Evolutionary conservation across 495 filamentous ascomycete species (phyloP).

Genomic region (Talaromyces trachyspermus): DNA sequence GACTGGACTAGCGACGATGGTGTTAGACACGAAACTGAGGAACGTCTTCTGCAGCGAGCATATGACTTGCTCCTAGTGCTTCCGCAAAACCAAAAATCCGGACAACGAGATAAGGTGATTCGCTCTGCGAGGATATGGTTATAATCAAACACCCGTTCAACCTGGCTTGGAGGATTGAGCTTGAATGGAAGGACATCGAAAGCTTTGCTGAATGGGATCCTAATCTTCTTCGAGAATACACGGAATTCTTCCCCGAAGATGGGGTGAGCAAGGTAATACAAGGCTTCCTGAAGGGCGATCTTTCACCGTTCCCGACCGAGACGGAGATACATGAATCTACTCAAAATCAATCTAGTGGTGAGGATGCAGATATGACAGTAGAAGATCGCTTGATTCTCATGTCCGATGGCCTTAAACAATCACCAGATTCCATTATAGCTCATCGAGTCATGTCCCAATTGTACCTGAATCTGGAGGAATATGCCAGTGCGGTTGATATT

Average conservation of each 20-base stretch:
- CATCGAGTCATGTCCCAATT: conserved; percentile 81
- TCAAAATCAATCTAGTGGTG: conserved; percentile 27
- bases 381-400: conserved; percentile 75
- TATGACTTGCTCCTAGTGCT: conserved; percentile 67
- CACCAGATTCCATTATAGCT: conserved; percentile 66
- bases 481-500: conserved; percentile 73
- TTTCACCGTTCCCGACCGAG: conserved; percentile 67
- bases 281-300: conserved; percentile 71
- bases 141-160: conserved; percentile 90
- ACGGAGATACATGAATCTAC: conserved; percentile 22
- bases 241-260: conserved; percentile 73
- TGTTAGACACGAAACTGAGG: conserved; percentile 74
- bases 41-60: conserved; percentile 76
- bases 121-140: conserved; percentile 81
- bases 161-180: conserved; percentile 79
- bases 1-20: conserved; percentile 89
- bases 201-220: conserved; percentile 65
- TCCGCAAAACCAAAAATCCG: conserved; percentile 53
- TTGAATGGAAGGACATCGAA: conserved; percentile 83
- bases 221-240: conserved; percentile 68
- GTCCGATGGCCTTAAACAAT: conserved; percentile 69
- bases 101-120: conserved; percentile 61
- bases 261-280: conserved; percentile 74
- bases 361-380: conserved; percentile 45
- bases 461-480: conserved; percentile 78